Percentiles rank a stretch among this genome's conserved stretches.
These are phyloP conservation scores for Triangularia verruculosa DNA, from an alignment of 2,329 filamentous ascomycete genomes.

Conservation along the genomic window DNA sequence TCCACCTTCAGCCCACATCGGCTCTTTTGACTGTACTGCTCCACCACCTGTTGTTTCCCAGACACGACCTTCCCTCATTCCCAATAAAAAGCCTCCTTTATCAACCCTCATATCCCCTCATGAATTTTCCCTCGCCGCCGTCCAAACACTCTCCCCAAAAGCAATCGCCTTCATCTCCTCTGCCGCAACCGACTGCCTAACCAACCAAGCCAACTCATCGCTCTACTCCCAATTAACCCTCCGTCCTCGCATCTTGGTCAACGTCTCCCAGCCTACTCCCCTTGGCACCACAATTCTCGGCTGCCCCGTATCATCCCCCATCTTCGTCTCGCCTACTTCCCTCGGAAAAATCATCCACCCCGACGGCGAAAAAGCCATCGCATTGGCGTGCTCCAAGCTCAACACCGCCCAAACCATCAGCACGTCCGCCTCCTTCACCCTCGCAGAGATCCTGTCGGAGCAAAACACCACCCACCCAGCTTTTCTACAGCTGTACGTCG, in stretches of 20 bases:
- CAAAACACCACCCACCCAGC: conserved; percentile 27
- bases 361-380: conserved; percentile 60
- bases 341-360: conserved; percentile 63
- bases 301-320: conserved; percentile 48
- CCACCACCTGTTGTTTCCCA: too few relatives aligned
- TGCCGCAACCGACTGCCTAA: conserved; percentile 59
- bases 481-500: conserved; percentile 63
- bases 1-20: conserved; percentile 5
- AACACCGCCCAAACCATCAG: conserved; percentile 60
- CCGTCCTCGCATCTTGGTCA: conserved; percentile 55
- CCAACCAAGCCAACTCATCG: conserved; percentile 54
- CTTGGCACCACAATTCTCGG: conserved; percentile 55
- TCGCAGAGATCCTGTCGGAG: conserved; percentile 47
- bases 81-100: conserved; percentile 51
- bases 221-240: conserved; percentile 56
- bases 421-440: conserved; percentile 58
- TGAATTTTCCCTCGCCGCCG: conserved; percentile 63
- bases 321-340: conserved; percentile 63
- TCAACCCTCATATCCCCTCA: conserved; percentile 71
- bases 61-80: too few relatives aligned
- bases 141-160: conserved; percentile 54
- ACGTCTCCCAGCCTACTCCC: conserved; percentile 50
- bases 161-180: conserved; percentile 70
- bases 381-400: conserved; percentile 46
- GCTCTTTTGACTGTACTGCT: conserved; percentile 40